Percentiles rank a stretch among this genome's conserved stretches.
phyloP scores from a whole-genome alignment of 208 protist species.

The Herpetomonas samuelpessoai region DNA sequence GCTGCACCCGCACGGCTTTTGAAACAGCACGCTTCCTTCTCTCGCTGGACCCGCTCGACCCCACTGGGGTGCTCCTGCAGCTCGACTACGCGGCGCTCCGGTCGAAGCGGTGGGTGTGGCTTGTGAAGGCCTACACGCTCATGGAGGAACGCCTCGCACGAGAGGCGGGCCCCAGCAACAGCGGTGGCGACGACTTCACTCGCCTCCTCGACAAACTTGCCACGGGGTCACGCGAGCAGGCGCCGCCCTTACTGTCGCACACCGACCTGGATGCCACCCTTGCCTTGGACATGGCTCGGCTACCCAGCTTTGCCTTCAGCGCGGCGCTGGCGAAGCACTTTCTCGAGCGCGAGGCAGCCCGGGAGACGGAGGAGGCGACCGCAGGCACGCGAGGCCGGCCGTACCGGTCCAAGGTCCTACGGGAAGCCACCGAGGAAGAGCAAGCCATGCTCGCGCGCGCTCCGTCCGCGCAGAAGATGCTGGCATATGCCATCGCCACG shows the following conservation, averaged over 20 bases:
- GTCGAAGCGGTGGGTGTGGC: conserved; percentile 74
- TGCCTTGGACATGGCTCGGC: conserved; percentile 22
- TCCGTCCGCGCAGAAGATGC: conserved; percentile 37
- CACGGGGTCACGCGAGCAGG: background rate
- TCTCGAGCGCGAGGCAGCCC: conserved; percentile 47
- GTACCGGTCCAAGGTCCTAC: conserved; percentile 42
- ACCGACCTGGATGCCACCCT: conserved; percentile 17
- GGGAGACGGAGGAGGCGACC: conserved; percentile 8
- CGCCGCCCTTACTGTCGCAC: conserved; percentile 1
- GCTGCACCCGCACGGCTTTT: conserved; percentile 68
- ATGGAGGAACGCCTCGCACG: conserved; percentile 5
- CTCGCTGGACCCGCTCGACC: conserved; percentile 73
- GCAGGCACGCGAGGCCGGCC: background rate
- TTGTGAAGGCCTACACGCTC: conserved; percentile 55
- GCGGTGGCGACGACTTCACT: background rate
- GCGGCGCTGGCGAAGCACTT: conserved; percentile 72
- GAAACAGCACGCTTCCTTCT: conserved; percentile 65
- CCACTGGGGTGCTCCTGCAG: conserved; percentile 52
- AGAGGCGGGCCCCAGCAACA: conserved; percentile 3
- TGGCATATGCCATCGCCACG: conserved; percentile 40
- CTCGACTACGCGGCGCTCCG: conserved; percentile 82
- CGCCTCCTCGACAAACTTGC: background rate
- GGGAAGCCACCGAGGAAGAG: conserved; percentile 37
- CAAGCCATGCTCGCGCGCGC: conserved; percentile 22
- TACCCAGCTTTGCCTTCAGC: conserved; percentile 79